Percentiles rank a stretch among this genome's conserved stretches.
Conservation (phyloP, 129 eudicot species). For the Sambucus nigra region DNA sequence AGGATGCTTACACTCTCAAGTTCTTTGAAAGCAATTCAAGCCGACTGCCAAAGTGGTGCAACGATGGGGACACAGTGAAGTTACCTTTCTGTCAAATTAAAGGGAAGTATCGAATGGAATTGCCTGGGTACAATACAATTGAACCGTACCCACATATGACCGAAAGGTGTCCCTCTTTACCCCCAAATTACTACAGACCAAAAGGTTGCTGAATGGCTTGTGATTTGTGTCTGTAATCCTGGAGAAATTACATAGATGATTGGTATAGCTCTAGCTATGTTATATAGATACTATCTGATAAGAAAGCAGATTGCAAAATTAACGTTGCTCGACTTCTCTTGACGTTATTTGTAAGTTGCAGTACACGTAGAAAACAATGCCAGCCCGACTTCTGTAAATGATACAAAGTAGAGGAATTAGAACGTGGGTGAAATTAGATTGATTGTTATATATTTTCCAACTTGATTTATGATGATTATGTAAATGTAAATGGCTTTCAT, state of each 20-base stretch:
- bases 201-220: slow-evolving; percentile 41
- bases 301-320: background rate
- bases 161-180: slow-evolving; percentile 81
- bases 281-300: background rate
- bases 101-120: slow-evolving; percentile 89
- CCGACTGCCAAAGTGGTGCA: slow-evolving; percentile 94
- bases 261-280: background rate
- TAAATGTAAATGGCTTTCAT: too few species aligned
- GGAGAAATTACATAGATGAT: background rate
- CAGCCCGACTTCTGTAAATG: background rate
- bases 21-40: slow-evolving; percentile 74
- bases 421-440: background rate
- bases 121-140: slow-evolving; percentile 77
- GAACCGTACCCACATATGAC: slow-evolving; percentile 88
- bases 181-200: slow-evolving; percentile 69
- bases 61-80: slow-evolving; percentile 62
- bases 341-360: slow-evolving; percentile 10
- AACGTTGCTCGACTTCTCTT: background rate
- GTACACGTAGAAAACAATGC: slow-evolving; percentile 1
- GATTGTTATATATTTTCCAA: background rate
- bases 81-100: slow-evolving; percentile 79
- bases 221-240: background rate
- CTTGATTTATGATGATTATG: too few species aligned
- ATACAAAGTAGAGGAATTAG: background rate
- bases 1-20: slow-evolving; percentile 85